Evolutionary conservation across 768 basidiomycete species (phyloP).

Genomic region (Podaxis sp.): DNA sequence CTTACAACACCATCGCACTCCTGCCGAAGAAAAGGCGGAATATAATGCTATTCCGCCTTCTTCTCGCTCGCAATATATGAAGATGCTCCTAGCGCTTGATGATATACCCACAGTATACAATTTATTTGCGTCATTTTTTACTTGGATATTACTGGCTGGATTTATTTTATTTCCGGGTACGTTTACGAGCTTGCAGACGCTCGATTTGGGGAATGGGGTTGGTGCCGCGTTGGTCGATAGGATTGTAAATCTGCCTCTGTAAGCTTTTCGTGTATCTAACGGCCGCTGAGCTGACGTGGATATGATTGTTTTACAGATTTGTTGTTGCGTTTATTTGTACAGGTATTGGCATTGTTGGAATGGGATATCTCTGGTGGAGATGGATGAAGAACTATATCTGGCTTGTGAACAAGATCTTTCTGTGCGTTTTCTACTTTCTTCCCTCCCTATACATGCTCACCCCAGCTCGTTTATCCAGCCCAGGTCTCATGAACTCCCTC

Average conservation of each 20-base stretch:
- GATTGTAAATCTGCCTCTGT: constrained; percentile 47
- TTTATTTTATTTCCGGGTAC: constrained; percentile 64
- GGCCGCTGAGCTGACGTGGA: neutral
- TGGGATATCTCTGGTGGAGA: constrained; percentile 59
- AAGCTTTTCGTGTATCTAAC: constrained; percentile 18
- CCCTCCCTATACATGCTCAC: constrained; percentile 1
- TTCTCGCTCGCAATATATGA: constrained; percentile 44
- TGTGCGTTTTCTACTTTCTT: constrained; percentile 33
- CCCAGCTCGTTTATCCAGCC: constrained; percentile 30
- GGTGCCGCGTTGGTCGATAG: constrained; percentile 31
- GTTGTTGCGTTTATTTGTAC: constrained; percentile 54
- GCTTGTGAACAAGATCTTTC: constrained; percentile 53
- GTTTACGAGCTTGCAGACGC: constrained; percentile 45
- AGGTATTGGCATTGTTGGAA: constrained; percentile 50
- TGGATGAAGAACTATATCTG: constrained; percentile 61
- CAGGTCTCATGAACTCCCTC: constrained; percentile 54
- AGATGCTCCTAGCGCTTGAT: constrained; percentile 62
- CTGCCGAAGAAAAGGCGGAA: constrained; percentile 8
- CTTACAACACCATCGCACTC: neutral
- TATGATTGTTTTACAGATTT: constrained; percentile 33
- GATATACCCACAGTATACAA: constrained; percentile 50
- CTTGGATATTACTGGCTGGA: constrained; percentile 61
- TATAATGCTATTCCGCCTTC: constrained; percentile 10
- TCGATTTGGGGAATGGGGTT: constrained; percentile 27
- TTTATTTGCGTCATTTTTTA: constrained; percentile 54